Conservation (phyloP, 768 basidiomycete genomes). For the Agaricus sinodeliciosus region DNA sequence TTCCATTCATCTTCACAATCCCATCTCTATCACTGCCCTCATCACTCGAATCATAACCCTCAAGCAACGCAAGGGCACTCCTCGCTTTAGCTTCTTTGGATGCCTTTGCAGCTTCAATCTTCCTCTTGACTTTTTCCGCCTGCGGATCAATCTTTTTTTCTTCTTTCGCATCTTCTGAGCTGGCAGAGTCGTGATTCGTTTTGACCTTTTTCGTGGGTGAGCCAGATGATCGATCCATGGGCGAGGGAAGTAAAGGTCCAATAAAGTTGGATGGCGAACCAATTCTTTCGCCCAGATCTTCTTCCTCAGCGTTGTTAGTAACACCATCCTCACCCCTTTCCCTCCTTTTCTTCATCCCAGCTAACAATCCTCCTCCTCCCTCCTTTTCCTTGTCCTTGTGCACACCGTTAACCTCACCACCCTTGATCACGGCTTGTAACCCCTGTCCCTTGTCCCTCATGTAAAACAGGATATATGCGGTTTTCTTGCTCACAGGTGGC, state of each 20-base stretch:
- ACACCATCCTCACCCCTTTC: conserved; percentile 34
- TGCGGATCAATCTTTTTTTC: conserved; percentile 22
- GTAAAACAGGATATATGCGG: conserved; percentile 93
- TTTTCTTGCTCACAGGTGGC: conserved; percentile 57
- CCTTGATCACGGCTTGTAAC: conserved; percentile 54
- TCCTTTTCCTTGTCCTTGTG: conserved; percentile 11
- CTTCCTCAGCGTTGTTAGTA: conserved; percentile 18
- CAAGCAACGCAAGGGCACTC: conserved; percentile 20
- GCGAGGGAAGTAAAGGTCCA: conserved; percentile 59
- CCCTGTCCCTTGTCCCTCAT: conserved; percentile 73
- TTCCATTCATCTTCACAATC: conserved; percentile 8
- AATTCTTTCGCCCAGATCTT: conserved; percentile 46
- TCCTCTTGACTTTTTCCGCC: conserved; percentile 23
- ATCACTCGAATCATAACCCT: conserved; percentile 23
- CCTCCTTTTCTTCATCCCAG: conserved; percentile 44
- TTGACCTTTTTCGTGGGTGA: conserved; percentile 19
- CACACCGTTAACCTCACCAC: conserved; percentile 16
- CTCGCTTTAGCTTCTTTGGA: conserved; percentile 17
- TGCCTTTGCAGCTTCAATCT: conserved; percentile 20
- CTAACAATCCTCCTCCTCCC: conserved; percentile 29
- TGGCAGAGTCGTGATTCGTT: neutral
- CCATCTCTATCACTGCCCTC: conserved; percentile 12
- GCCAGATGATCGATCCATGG: conserved; percentile 20
- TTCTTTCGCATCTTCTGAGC: neutral
- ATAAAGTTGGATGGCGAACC: conserved; percentile 37